Base-by-base conservation (phyloP, 345 rosid genomes). In the Euphorbia pulcherrima region DNA sequence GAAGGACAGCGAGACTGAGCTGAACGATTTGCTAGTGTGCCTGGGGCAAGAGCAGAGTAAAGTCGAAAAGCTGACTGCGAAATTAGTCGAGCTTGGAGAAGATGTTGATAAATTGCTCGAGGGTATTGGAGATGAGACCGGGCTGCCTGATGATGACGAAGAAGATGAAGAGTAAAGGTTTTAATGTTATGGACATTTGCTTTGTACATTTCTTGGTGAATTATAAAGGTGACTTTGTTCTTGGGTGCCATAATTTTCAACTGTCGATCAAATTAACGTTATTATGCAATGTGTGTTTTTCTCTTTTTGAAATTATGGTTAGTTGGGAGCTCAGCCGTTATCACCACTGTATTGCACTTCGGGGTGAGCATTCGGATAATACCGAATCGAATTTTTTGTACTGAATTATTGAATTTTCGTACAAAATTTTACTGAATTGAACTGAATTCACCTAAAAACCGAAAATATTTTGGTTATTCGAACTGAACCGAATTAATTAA, bases 21-120 rank as follows among this genome's bases (percentile, higher is more conserved):
- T 95, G 75, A 95, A 83, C 16, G 99, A 95, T 80, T 81, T 95
- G 83, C 85, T 95, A 3, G 99, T 95, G 13, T 95, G 99, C 80
- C 90, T 95, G 0, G 99, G 99, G 0, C 97, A 95, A 78, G 99
- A 95, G 54, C 97, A 92, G 82, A 95, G 96, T 76, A 88, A 81
- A 82, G 99, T 90, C 69, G 99, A 92, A 72, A 91, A 81, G 72
- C 83, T 94, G 77, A 89, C 82, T 13, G 71, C 89, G 10, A 90
- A 78, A 81, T 73, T 95, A 75, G 1, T 72, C 46, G 99, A 95
- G 62, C 72, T 95, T n/a, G 97, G 99, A 16, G 93, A 88, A 78
- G 92, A 92, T 60, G 96, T 87, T 12, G 96, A 88, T 57, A 74
- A 77, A 75, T 81, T 95, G 69, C 89, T 95, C 14, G 97, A 95